A percentile compares a stretch with the other conserved stretches of the same genome.
Conservation (phyloP, 2,329 filamentous ascomycete genomes). For the Fusarium dimerum region DNA sequence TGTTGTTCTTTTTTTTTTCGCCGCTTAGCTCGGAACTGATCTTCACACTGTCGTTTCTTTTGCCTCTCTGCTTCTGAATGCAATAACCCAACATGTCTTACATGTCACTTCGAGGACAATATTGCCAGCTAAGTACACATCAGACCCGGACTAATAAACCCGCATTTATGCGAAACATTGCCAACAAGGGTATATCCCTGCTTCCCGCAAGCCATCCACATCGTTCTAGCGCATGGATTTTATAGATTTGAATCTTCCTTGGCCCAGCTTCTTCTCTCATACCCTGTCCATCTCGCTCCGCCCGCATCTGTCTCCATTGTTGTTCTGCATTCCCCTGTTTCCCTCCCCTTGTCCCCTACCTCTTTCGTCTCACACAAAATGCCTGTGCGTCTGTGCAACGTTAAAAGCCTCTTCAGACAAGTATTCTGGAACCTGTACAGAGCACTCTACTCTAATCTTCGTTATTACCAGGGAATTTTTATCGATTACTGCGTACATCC, state of each 20-base stretch:
- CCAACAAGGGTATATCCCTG: slow-evolving; percentile 11
- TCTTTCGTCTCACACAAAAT: not conserved
- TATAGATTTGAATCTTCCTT: not conserved
- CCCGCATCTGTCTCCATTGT: not conserved
- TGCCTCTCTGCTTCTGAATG: not conserved
- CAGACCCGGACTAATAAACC: not conserved
- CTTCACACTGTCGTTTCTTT: not conserved
- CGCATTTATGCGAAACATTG: slow-evolving; percentile 20
- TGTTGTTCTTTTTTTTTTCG: too few relatives aligned
- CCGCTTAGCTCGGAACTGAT: too few relatives aligned
- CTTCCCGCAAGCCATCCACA: slow-evolving; percentile 3
- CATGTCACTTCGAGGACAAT: not conserved
- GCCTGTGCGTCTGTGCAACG: not conserved
- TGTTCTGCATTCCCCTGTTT: not conserved
- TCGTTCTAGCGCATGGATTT: not conserved
- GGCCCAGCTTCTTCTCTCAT: not conserved
- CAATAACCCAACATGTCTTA: not conserved
- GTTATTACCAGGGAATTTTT: too few relatives aligned
- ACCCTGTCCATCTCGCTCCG: not conserved
- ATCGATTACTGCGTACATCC: too few relatives aligned
- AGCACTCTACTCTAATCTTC: not conserved
- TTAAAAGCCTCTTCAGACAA: not conserved
- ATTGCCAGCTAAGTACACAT: not conserved
- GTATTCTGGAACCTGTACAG: not conserved
- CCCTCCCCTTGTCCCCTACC: not conserved